These are phyloP conservation scores for Coccomyxa subellipsoidea DNA, from an alignment of 163 green algal species.

Conservation along the genomic window DNA sequence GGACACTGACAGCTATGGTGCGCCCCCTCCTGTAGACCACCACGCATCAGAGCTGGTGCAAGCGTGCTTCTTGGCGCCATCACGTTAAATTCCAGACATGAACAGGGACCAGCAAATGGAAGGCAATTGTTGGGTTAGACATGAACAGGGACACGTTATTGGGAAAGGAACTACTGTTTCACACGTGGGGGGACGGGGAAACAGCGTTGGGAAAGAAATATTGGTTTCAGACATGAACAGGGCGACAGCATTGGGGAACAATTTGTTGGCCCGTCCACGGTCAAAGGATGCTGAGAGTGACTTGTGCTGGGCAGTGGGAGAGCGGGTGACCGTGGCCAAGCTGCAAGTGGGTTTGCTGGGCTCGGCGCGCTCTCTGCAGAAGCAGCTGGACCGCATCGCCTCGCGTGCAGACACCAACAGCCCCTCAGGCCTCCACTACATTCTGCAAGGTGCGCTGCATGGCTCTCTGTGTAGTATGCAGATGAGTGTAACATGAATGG, in stretches of 20 bases:
- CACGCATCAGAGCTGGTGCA: neutral
- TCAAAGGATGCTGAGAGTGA: neutral
- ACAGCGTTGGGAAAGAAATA: no score
- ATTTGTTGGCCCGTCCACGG: no score
- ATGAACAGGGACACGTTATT: no score
- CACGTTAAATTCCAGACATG: no score
- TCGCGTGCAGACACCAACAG: conserved; percentile 76
- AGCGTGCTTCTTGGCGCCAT: no score
- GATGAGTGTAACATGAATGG: neutral
- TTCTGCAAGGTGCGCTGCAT: conserved; percentile 68
- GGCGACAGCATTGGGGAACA: no score
- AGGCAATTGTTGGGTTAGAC: no score
- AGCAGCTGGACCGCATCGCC: conserved; percentile 82
- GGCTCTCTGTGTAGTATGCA: neutral
- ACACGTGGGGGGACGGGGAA: no score
- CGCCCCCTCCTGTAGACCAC: no score
- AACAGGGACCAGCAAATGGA: no score
- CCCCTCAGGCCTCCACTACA: conserved; percentile 72
- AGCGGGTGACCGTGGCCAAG: conserved; percentile 38
- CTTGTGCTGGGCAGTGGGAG: neutral
- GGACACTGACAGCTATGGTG: conserved; percentile 10
- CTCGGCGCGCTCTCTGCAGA: conserved; percentile 75
- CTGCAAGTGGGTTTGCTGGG: conserved; percentile 89
- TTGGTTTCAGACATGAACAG: no score
- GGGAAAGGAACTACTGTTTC: no score